Evolutionary conservation across 2,329 filamentous ascomycete species (phyloP).

Genomic region (Alternaria postmessia): DNA sequence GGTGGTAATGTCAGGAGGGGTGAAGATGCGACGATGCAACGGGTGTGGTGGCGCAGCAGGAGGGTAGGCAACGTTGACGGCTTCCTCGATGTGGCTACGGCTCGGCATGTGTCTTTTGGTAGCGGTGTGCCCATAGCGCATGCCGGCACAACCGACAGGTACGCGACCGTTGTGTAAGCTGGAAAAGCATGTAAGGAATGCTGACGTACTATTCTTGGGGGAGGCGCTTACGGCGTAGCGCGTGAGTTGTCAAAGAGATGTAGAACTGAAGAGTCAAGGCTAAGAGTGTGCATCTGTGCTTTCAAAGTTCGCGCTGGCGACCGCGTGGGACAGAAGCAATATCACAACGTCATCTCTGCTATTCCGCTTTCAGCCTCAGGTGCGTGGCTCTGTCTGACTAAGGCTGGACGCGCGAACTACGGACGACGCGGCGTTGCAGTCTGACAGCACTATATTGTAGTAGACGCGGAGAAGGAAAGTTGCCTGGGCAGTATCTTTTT

Average conservation of each 20-base stretch:
- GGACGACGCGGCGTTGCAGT: slow-evolving; percentile 8
- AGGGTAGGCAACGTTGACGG: not conserved
- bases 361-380: slow-evolving; percentile 9
- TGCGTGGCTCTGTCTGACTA: not conserved
- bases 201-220: slow-evolving; percentile 28
- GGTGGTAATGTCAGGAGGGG: slow-evolving; percentile 5
- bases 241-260: not conserved
- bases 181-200: not conserved
- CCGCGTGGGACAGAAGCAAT: not conserved
- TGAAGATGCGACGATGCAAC: slow-evolving; percentile 13
- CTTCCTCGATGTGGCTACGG: not conserved
- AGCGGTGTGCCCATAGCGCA: slow-evolving; percentile 19
- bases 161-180: slow-evolving; percentile 10
- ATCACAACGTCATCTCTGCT: slow-evolving; percentile 13
- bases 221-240: not conserved
- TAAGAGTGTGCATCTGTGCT: not conserved
- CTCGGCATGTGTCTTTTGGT: slow-evolving; percentile 5
- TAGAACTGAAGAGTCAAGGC: not conserved
- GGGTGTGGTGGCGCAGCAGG: slow-evolving; percentile 28
- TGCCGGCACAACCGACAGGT: slow-evolving; percentile 15
- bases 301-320: not conserved
- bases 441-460: slow-evolving; percentile 4
- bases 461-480: slow-evolving; percentile 11
- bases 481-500: no score
- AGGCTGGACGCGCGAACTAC: slow-evolving; percentile 14